These are phyloP conservation scores for Penicillium sp. DNA, from an alignment of 2,329 filamentous ascomycete species.

Conservation along the genomic window DNA sequence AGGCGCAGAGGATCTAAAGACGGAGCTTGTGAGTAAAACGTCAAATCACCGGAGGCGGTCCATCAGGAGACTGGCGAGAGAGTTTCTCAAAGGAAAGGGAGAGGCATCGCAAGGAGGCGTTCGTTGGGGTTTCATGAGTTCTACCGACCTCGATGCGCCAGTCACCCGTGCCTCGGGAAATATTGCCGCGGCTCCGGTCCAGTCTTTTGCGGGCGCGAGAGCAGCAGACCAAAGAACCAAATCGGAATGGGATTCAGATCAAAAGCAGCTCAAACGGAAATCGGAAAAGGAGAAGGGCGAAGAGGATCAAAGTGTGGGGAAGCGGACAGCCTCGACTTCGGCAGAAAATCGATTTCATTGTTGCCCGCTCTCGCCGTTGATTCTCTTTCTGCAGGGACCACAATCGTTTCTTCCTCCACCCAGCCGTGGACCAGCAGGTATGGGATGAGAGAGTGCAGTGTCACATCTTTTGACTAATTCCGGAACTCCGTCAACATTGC, in stretches of 20 bases:
- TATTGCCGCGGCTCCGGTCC: slow-evolving; percentile 16
- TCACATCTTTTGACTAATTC: not conserved
- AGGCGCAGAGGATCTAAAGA: slow-evolving; percentile 33
- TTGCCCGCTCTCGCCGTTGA: slow-evolving; percentile 13
- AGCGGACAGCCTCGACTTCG: slow-evolving; percentile 24
- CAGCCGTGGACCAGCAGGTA: not conserved
- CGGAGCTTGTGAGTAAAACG: slow-evolving; percentile 16
- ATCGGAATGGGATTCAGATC: slow-evolving; percentile 1
- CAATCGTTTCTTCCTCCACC: not conserved
- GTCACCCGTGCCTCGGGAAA: slow-evolving; percentile 30
- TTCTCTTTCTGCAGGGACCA: not conserved
- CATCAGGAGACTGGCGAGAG: slow-evolving; percentile 9
- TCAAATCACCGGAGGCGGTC: slow-evolving; percentile 12
- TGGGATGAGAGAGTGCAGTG: not conserved
- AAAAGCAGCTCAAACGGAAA: slow-evolving; percentile 10
- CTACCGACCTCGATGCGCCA: slow-evolving; percentile 39
- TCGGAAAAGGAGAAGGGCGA: slow-evolving; percentile 11
- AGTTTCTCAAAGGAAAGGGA: slow-evolving; percentile 10
- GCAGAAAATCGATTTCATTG: slow-evolving; percentile 26
- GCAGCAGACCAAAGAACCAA: slow-evolving; percentile 1
- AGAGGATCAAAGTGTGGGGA: slow-evolving; percentile 24
- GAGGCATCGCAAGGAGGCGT: slow-evolving; percentile 16
- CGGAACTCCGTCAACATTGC: not conserved
- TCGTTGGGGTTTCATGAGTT: slow-evolving; percentile 12
- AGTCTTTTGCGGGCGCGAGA: not conserved